Base-by-base conservation (phyloP, 306 rosid species). In the Carpinus viminea region DNA sequence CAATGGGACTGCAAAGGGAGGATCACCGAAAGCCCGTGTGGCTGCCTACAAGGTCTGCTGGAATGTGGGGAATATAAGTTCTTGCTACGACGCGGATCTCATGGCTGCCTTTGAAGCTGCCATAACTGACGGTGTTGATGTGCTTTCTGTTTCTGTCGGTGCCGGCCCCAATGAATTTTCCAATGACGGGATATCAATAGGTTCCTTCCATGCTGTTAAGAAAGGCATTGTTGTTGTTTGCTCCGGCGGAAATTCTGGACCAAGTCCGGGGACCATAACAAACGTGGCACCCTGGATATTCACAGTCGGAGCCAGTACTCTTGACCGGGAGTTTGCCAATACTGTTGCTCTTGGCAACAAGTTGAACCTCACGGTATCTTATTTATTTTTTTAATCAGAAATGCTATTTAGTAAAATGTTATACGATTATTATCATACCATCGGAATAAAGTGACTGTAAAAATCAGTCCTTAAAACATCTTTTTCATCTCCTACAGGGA, bases 21-120 rank as follows among this genome's bases (percentile, higher is more conserved):
- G 99, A n/a, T 89, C 99, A 2, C 98, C 99, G 0, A 87, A 68
- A 54, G 96, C 94, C 9, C 86, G 87, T 7, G 92, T 93, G 73
- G 99, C 87, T 24, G 78, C 97, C 31, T 95, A 95, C 76, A 95
- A 95, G 82, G 93, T 85, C 2, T 95, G 98, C 9, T 95, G 97
- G 97, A 87, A 85, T 4, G 78, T 0, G 48, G 72, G 1, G 70
- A 38, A 0, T 74, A 69, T 0, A 70, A 72, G 2, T 92, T 5
- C 45, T 41, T 41, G 98, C 81, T 75, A 12, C 3, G 93, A 84
- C 11, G 91, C 95, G 0, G 98, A 95, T 52, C 52, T 92, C 0
- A 1, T 94, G 20, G 86, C 89, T 0, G 98, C 83, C 8, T 80
- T 93, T 9, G 96, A 93, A 2, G 85, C 88, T 41, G 98, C 98